Evolutionary conservation across 2,329 filamentous ascomycete genomes (phyloP), one percentile per base, ranked within the genome.

Genomic region (Microdochium bolleyi): DNA sequence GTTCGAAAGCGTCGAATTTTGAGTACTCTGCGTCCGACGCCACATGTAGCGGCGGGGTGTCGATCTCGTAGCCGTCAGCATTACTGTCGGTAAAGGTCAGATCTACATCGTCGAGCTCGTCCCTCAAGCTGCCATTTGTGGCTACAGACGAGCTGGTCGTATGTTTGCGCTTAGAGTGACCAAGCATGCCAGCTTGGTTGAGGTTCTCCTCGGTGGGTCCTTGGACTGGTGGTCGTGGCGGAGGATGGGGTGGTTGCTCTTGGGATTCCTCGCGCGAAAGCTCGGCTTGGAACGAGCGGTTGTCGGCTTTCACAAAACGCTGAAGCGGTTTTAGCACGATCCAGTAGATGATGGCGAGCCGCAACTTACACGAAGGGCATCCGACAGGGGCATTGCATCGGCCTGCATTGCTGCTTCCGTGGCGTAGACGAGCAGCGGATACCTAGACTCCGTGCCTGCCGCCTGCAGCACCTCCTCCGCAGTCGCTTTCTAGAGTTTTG

Each of bases 391-490:
- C 3, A 63, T 57, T 11, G 54, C 62, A 3, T 66, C 60, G 21
- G 60, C 56, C 13, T 67, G 57, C 54, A 80, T 61, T 24, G 78
- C 76, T 24, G 67, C 63, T 55, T 81, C 76, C 3, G 76, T 77
- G 22, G 79, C 79, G 58, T 82, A 83, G 3, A 83, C 65, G 2
- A 83, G 60, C 19, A 80, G 59, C 0, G 74, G 72, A 19, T 67
- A 70, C 52, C 74, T 77, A 9, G 72, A 73, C 49, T 79, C 76
- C 8, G 69, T 66, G 64, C 73, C 77, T 21, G 78, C 70, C 10
- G 73, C 70, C 49, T 68, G 61, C 2, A 78, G 63, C 24, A 79
- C 72, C 32, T 70, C 67, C 38, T 76, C 72, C 22, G 73, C 59
- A 3, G 70, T 70, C 2, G 74, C 69, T 71, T 74, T 78, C 78